Conservation (phyloP, 192 early-diverging fungal species). For the Diversispora eburnea region DNA sequence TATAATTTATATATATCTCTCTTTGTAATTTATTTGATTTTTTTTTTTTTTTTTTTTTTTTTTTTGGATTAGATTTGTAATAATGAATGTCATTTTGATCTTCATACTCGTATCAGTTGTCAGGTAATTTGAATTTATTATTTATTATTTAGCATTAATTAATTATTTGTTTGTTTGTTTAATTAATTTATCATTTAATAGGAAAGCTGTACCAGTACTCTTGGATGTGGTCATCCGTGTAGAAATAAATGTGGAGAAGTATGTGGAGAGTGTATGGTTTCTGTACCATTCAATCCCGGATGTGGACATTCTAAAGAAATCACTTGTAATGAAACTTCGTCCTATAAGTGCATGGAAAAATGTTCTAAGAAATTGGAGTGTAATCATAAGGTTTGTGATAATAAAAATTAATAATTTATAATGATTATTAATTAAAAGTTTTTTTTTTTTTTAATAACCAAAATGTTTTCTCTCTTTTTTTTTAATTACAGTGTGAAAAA, state of each 20-base stretch:
- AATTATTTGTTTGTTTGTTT: neutral
- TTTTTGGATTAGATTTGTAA: conserved; percentile 11
- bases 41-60: conserved; percentile 6
- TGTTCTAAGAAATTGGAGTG: conserved; percentile 12
- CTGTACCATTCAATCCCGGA: neutral
- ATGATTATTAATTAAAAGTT: neutral
- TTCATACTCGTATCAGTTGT: conserved; percentile 4
- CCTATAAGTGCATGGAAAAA: neutral
- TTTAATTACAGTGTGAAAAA: conserved; percentile 4
- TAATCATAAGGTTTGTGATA: conserved; percentile 5
- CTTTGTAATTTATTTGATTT: neutral
- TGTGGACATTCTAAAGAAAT: conserved; percentile 20
- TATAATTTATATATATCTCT: neutral
- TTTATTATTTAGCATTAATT: neutral
- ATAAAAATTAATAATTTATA: neutral
- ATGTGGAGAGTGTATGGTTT: conserved; percentile 1
- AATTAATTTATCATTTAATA: neutral
- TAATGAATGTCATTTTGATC: conserved; percentile 9
- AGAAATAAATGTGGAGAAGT: conserved; percentile 1
- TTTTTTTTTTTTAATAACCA: neutral
- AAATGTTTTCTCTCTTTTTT: neutral
- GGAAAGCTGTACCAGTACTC: neutral
- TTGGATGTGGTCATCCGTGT: conserved; percentile 24
- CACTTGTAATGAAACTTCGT: neutral
- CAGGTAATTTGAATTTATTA: conserved; percentile 2